Base-by-base conservation (phyloP, 139 green algal species). In the Coelastrella sp. region DNA sequence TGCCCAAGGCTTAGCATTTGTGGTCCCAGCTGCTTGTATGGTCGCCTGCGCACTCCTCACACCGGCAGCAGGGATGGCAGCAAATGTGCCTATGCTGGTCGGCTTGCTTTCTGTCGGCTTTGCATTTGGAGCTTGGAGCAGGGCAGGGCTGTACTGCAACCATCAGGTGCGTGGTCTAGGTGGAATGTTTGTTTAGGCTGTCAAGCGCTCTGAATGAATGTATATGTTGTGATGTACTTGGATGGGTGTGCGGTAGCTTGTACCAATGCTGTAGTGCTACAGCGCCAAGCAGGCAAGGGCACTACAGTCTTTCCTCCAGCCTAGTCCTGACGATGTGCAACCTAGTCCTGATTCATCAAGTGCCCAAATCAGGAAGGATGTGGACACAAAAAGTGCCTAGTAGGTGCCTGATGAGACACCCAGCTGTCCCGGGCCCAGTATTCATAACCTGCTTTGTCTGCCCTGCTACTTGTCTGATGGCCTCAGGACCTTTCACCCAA, bases 91-190 rank as follows among this genome's bases (percentile, higher is more conserved):
- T 0, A 30, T 88, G 35, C 81, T 94, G 48, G 91, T 95, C 43
- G 74, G 23, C 27, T 85, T 94, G 21, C 85, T 99, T 41, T 95
- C 96, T 0, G 62, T 94, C 7, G 92, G 92, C 0, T 92, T 98
- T 60, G 95, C 94, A 2, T 88, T 98, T 57, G 91, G 92, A 1
- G 92, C 90, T 32, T 98, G 96, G 88, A 95, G 90, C 13, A 88
- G 96, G 30, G 93, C 93, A 19, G 96, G 97, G 0, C 91, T 99
- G 75, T 99, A 99, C 92, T 99, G 95, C 90, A 99, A 98, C 88
- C 97, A 99, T 87, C 94, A 97, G 85, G 85, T 88, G 40, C 0
- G 84, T 38, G 0, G 11, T 1, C n/a, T n/a, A n/a, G n/a, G n/a
- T n/a, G n/a, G n/a, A n/a, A n/a, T n/a, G n/a, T n/a, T n/a, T n/a